Evolutionary conservation across 768 basidiomycete species (phyloP).

Genomic region (Boletus fagicola): DNA sequence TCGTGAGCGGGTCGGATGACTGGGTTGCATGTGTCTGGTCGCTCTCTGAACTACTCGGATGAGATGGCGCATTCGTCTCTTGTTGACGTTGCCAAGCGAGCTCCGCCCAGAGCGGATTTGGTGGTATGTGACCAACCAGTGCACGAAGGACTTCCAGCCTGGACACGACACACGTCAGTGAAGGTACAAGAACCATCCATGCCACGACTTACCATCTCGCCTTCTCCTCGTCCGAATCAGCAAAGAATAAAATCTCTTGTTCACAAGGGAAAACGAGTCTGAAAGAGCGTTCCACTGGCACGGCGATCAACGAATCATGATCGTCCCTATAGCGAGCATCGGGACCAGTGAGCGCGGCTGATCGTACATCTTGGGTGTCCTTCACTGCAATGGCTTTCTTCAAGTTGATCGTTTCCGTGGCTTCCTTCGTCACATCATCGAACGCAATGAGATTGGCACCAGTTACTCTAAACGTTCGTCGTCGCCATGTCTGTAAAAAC

Average conservation of each 20-base stretch:
- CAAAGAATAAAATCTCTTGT: slow-evolving; percentile 85
- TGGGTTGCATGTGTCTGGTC: too few species aligned
- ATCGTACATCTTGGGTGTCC: slow-evolving; percentile 67
- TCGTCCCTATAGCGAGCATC: slow-evolving; percentile 49
- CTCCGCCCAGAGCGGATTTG: slow-evolving; percentile 93
- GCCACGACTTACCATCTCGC: slow-evolving; percentile 65
- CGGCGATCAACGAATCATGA: slow-evolving; percentile 61
- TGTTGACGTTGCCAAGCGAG: slow-evolving; percentile 81
- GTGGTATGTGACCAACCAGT: slow-evolving; percentile 85
- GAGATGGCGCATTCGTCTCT: slow-evolving; percentile 33
- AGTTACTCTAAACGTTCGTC: slow-evolving; percentile 79
- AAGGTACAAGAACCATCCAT: neutral
- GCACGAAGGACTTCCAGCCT: slow-evolving; percentile 87
- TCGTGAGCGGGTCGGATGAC: too few species aligned
- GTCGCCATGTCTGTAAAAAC: slow-evolving; percentile 64
- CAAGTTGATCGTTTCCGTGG: slow-evolving; percentile 86
- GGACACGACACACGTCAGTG: slow-evolving; percentile 9
- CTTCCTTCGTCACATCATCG: slow-evolving; percentile 90
- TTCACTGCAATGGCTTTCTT: slow-evolving; percentile 77
- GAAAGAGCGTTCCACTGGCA: slow-evolving; percentile 87
- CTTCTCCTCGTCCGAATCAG: slow-evolving; percentile 89
- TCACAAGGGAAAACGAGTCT: slow-evolving; percentile 73
- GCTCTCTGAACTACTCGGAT: neutral
- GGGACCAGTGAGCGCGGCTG: slow-evolving; percentile 45
- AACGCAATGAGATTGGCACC: slow-evolving; percentile 86